Evolutionary conservation across 805 yeast genomes (phyloP), one percentile per base, ranked within the genome.

Genomic region (Ogataea angusta): DNA sequence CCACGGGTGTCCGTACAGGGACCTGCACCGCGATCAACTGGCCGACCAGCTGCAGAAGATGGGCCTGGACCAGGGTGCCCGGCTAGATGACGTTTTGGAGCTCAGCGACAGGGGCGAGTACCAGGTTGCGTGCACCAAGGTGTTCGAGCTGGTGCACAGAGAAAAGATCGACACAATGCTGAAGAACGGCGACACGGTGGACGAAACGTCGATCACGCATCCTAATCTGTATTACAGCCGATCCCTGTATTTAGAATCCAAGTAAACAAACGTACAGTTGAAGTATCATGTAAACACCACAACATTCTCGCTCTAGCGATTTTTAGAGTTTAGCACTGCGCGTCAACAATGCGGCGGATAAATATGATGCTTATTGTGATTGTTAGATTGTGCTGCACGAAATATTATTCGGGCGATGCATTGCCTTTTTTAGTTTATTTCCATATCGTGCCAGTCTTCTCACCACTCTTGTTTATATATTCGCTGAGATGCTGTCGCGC

Each of bases 1-100:
- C 44, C 96, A 91, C 58, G 99, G 99, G 2, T 91, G 98, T 63
- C 97, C 98, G 5, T 93, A 85, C 63, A 69, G 95, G 40, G 91
- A 85, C 53, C 67, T 85, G 54, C 70, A 75, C 10, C 58, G 75
- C n/a, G 95, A 86, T 32, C 72, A 75, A 38, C 68, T 93, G 35
- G 69, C 74, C 6, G 49, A 54, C 3, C 76, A 77, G 45, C 68
- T 93, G 48, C 64, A 67, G 29, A 73, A 69, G 15, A 75, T 86
- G 78, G 91, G 90, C 1, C 65, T 87, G 35, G 86, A 84, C 43
- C 73, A 77, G 30, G 59, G 65, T 10, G 56, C 64, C 17, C 56
- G 65, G 15, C 73, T 78, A 35, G 63, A 85, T 34, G 70, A 73
- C 32, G 76, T 93, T 10, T 50, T 82, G 36, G 91, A 85, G 34